Evolutionary conservation across 768 basidiomycete species (phyloP), one percentile per base, ranked within the genome.

Genomic region (Phylloporus arenicola): DNA sequence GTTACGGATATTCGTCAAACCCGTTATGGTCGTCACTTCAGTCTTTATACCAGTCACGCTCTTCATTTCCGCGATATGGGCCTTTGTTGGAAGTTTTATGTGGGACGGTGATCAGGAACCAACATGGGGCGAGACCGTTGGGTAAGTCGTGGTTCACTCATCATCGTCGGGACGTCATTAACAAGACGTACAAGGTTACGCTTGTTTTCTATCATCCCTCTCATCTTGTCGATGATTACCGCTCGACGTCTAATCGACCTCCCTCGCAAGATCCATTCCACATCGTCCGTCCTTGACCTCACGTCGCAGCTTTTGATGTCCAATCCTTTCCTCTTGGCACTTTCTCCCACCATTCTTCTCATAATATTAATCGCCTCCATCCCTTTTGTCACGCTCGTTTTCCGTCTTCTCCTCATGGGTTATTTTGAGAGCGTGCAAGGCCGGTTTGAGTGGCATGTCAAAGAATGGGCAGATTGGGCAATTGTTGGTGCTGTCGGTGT

Each of bases 91-190:
- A 27, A 88, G 86, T 61, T 90, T 90, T 57, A 74, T 80, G 71
- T 80, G 77, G 73, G 76, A 76, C 47, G 64, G 60, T n/a, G 62
- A 69, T 48, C 63, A 64, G 37, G 80, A 79, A 50, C 82, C 82
- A 33, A 87, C 86, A 11, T 90, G 88, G 88, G 86, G 87, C 44
- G 86, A 89, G 69, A 86, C 84, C 20, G 75, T 82, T 41, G 88
- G 88, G 86, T 88, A 58, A 69, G 84, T 71, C 13, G 14, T 38
- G 40, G 54, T 16, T 34, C 37, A 30, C 47, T 22, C 5, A 10
- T 38, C 13, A 17, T 33, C 47, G 20, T 51, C 47, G 31, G 43
- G n/a, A 9, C 31, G 50, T 42, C n/a, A 27, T 22, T 13, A 14
- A 25, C 62, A 22, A 62, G 53, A 42, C 35, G 57, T 37, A 16